phyloP scores from a whole-genome alignment of 2,329 filamentous ascomycete genomes.

The Penicillium expansum region DNA sequence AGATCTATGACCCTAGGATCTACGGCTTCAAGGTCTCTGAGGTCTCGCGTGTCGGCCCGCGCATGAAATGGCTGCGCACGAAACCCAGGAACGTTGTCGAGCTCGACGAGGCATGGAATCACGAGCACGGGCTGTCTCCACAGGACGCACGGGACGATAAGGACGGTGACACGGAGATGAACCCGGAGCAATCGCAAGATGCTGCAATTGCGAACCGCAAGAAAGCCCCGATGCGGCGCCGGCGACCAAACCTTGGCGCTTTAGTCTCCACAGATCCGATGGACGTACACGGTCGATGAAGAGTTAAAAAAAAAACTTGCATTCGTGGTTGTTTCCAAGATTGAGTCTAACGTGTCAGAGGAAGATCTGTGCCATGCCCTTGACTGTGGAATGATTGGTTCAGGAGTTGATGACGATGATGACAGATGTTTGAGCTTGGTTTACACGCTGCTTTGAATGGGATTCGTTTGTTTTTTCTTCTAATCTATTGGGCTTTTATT shows the following conservation, averaged over 20 bases:
- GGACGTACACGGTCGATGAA: conserved; percentile 33
- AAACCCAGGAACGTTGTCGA: conserved; percentile 77
- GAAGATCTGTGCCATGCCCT: not conserved
- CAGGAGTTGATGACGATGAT: conserved; percentile 8
- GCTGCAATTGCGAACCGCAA: conserved; percentile 42
- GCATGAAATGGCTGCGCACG: conserved; percentile 94
- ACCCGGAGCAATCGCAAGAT: conserved; percentile 32
- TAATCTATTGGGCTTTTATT: conserved; percentile 6
- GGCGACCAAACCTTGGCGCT: conserved; percentile 28
- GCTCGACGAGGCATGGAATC: conserved; percentile 66
- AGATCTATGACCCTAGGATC: conserved; percentile 91
- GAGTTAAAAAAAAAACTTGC: not conserved
- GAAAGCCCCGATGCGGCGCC: conserved; percentile 44
- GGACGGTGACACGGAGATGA: conserved; percentile 43
- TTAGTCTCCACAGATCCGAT: conserved; percentile 29
- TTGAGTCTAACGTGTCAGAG: not conserved
- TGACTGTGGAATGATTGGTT: conserved; percentile 13
- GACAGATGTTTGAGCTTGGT: conserved; percentile 9
- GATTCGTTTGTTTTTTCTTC: conserved; percentile 4
- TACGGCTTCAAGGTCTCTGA: conserved; percentile 96
- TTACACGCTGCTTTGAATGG: conserved; percentile 7
- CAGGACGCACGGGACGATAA: conserved; percentile 26
- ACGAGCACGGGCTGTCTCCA: conserved; percentile 26
- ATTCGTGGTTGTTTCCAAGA: conserved; percentile 1
- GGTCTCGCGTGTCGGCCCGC: conserved; percentile 79